Conservation (phyloP, 2,329 filamentous ascomycete genomes). For the Neopestalotiopsis sp. region DNA sequence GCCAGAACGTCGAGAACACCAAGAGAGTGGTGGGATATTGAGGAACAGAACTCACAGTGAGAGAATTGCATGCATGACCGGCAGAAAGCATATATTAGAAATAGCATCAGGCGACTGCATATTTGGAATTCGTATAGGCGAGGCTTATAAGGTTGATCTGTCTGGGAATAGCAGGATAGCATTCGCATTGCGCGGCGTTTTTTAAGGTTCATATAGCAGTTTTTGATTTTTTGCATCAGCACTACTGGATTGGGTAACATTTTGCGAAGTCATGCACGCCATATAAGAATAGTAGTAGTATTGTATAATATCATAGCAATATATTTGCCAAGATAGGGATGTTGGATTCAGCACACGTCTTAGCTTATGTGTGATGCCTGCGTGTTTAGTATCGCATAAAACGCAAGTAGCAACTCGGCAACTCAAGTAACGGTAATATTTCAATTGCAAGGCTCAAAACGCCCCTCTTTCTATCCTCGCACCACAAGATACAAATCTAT, state of each 20-base stretch:
- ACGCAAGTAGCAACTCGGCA: too few species aligned
- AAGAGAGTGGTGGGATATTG: constrained; percentile 47
- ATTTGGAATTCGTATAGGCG: background rate
- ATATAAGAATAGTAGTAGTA: background rate
- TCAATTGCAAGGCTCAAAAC: background rate
- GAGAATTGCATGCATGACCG: background rate
- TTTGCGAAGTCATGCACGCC: background rate
- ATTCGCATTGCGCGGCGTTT: constrained; percentile 12
- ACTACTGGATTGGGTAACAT: background rate
- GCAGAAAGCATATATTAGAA: background rate
- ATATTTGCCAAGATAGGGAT: background rate
- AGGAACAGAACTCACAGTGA: constrained; percentile 26
- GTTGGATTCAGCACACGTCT: too few species aligned
- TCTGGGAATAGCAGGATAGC: background rate
- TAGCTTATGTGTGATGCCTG: too few species aligned
- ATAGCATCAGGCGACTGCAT: constrained; percentile 12
- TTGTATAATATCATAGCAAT: background rate
- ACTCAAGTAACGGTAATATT: background rate
- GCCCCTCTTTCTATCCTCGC: background rate
- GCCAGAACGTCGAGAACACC: constrained; percentile 25
- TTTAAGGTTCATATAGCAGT: background rate
- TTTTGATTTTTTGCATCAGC: background rate
- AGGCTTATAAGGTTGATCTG: background rate
- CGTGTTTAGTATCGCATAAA: too few species aligned
- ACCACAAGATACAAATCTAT: background rate